These are phyloP conservation scores for Aspergillus persii DNA, from an alignment of 2,329 filamentous ascomycete genomes.

Conservation along the genomic window DNA sequence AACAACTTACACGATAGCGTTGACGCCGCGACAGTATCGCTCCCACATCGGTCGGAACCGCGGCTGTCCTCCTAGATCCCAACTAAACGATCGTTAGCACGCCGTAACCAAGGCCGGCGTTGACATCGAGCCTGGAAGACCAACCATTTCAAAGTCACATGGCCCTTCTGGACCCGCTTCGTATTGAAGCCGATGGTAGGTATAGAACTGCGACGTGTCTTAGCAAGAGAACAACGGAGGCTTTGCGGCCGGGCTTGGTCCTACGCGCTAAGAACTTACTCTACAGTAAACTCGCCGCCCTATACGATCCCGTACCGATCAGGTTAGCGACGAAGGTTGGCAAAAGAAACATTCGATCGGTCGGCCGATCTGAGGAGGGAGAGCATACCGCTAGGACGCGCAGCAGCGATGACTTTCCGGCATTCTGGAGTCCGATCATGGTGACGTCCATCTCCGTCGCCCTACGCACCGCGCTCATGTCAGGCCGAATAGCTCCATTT, in stretches of 20 bases:
- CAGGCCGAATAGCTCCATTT: constrained; percentile 20
- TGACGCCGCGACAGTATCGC: constrained; percentile 94
- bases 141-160: constrained; percentile 94
- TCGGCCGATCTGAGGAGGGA: background rate
- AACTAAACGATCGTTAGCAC: constrained; percentile 50
- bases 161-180: constrained; percentile 95
- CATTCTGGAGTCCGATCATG: constrained; percentile 97
- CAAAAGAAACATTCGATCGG: constrained; percentile 14
- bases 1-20: constrained; percentile 76
- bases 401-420: constrained; percentile 93
- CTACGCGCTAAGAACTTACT: constrained; percentile 63
- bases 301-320: constrained; percentile 40
- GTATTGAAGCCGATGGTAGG: constrained; percentile 99
- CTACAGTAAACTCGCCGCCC: constrained; percentile 98
- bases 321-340: constrained; percentile 16
- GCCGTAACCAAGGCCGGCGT: constrained; percentile 2
- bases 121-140: constrained; percentile 23
- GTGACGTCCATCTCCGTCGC: constrained; percentile 99
- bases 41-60: constrained; percentile 99
- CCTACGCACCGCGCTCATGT: constrained; percentile 53
- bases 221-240: constrained; percentile 12
- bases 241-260: constrained; percentile 2
- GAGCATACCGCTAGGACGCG: constrained; percentile 86
- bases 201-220: constrained; percentile 69
- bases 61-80: constrained; percentile 96